A percentile compares a stretch with the other conserved stretches of the same genome.
phyloP scores from a whole-genome alignment of 2,329 filamentous ascomycete genomes.

The Aspergillus sp. region DNA sequence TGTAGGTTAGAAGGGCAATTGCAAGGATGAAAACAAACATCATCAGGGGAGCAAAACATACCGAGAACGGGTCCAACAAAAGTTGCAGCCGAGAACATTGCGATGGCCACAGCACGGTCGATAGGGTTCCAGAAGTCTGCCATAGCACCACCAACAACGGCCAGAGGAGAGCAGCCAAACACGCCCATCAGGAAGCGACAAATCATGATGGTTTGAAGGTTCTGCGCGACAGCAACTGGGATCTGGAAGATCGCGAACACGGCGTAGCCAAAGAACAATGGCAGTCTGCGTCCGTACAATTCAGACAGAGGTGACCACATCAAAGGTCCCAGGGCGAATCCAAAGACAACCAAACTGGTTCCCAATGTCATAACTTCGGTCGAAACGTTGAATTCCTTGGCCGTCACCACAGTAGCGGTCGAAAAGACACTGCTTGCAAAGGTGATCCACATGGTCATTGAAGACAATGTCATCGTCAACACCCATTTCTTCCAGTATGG shows the following conservation, averaged over 20 bases:
- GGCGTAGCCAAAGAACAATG: slow-evolving; percentile 50
- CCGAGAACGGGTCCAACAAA: slow-evolving; percentile 52
- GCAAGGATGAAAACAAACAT: not conserved
- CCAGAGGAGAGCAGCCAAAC: slow-evolving; percentile 53
- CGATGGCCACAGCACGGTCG: slow-evolving; percentile 47
- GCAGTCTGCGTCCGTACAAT: slow-evolving; percentile 50
- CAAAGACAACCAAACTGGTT: slow-evolving; percentile 46
- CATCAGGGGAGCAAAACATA: slow-evolving; percentile 8
- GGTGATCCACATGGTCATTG: slow-evolving; percentile 46
- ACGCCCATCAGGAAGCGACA: slow-evolving; percentile 55
- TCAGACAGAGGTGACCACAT: slow-evolving; percentile 49
- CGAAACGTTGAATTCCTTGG: slow-evolving; percentile 45
- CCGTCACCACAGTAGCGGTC: slow-evolving; percentile 41
- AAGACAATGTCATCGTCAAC: slow-evolving; percentile 31
- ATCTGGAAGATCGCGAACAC: slow-evolving; percentile 56
- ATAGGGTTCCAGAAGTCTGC: slow-evolving; percentile 51
- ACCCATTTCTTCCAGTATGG: slow-evolving; percentile 40
- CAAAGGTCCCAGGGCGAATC: slow-evolving; percentile 56
- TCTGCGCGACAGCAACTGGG: slow-evolving; percentile 54
- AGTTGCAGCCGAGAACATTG: slow-evolving; percentile 45
- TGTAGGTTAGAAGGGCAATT: not conserved
- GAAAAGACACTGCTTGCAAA: slow-evolving; percentile 50
- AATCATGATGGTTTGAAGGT: slow-evolving; percentile 55
- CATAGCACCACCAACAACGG: slow-evolving; percentile 50
- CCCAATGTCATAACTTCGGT: slow-evolving; percentile 42